Evolutionary conservation across 164 flowering plant genomes (phyloP), one percentile per base, ranked within the genome.

Genomic region (Sedum album): DNA sequence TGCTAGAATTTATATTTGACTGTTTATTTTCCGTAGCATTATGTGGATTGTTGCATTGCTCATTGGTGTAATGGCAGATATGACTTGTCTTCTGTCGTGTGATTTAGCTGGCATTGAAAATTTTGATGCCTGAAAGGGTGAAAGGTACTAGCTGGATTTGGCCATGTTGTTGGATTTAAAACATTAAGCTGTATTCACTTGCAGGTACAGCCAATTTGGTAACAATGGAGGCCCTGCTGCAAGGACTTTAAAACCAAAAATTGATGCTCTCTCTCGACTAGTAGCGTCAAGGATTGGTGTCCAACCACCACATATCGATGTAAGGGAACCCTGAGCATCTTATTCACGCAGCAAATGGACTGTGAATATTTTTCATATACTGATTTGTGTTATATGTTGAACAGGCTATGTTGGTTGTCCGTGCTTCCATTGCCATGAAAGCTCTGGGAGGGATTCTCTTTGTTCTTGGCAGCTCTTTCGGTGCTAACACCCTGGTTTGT

Each of bases 181-280:
- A n/a, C 38, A 35, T 7, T 44, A 44, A 44, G 20, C 18, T 20
- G 20, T 57, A 57, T 18, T 14, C 38, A 25, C 42, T 61, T 70
- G 31, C 60, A 87, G 89, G 84, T 85, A 78, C 61, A 82, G 79
- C 74, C 86, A 83, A 57, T 86, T 83, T 71, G 85, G 86, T 53
- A 78, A 66, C 41, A 86, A 83, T 78, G 91, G 91, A 49, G 91
- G 92, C 38, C 79, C 85, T 28, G 86, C 87, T 35, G 87, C 85
- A 26, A 79, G 77, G 76, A 65, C 72, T 21, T 68, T 85, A 20
- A 68, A 67, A 46, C 90, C 88, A 20, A 85, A 87, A 73, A 73
- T 73, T 44, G 69, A 78, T 66, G 73, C 60, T 55, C 64, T 79
- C 41, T 73, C 73, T 21, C 71, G 71, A 10, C 77, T 53, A 57